phyloP scores from a whole-genome alignment of 768 basidiomycete genomes.

The Naganishia kalamii region DNA sequence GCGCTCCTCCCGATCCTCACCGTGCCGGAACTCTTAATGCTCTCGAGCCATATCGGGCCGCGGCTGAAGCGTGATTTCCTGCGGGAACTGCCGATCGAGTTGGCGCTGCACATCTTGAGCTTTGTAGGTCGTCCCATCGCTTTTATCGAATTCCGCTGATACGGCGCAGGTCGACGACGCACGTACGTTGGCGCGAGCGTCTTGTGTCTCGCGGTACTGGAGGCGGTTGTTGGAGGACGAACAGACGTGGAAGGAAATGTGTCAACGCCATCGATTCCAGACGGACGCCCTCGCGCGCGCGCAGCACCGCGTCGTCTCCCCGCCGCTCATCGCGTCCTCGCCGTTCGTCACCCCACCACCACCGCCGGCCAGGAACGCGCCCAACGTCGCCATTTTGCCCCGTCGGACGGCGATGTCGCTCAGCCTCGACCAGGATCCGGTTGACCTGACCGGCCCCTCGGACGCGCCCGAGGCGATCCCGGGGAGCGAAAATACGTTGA shows the following conservation, averaged over 20 bases:
- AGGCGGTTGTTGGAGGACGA: constrained; percentile 64
- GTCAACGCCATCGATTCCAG: constrained; percentile 54
- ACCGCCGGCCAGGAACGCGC: not conserved
- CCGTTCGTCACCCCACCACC: constrained; percentile 13
- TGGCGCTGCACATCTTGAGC: constrained; percentile 66
- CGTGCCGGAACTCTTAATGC: constrained; percentile 39
- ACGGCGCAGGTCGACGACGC: constrained; percentile 58
- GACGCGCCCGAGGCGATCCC: constrained; percentile 5
- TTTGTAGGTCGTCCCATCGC: constrained; percentile 49
- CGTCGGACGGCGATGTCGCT: constrained; percentile 1
- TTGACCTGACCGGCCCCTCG: not conserved
- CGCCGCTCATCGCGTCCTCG: too few species aligned
- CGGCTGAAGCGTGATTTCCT: constrained; percentile 47
- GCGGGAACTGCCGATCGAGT: constrained; percentile 60
- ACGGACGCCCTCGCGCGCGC: not conserved
- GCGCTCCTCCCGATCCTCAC: constrained; percentile 32
- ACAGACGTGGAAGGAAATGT: constrained; percentile 72
- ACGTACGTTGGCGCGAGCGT: constrained; percentile 61
- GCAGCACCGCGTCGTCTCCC: not conserved
- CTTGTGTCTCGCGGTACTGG: constrained; percentile 70
- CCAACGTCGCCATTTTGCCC: not conserved
- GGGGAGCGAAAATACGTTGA: constrained; percentile 9
- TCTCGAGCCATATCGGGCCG: constrained; percentile 41
- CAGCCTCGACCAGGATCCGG: not conserved
- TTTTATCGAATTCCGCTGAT: not conserved